phyloP scores from a whole-genome alignment of 2,329 filamentous ascomycete genomes.

The Zasmidium citrigriseum region DNA sequence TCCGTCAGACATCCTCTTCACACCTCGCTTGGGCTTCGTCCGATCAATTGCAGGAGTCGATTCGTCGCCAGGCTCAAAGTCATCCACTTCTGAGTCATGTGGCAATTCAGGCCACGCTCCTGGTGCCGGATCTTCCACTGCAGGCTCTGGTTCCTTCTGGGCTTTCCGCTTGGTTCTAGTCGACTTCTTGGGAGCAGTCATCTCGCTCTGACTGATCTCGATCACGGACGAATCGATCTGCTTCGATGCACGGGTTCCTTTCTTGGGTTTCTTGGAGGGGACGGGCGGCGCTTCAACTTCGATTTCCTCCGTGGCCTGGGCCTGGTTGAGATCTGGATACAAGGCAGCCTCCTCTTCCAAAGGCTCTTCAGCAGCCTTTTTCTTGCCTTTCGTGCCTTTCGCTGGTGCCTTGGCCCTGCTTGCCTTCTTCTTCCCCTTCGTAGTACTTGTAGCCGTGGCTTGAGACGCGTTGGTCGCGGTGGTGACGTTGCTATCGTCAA shows the following conservation, averaged over 20 bases:
- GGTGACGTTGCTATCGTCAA: slow-evolving; percentile 60
- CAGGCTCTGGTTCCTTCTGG: slow-evolving; percentile 28
- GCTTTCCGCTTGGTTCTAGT: slow-evolving; percentile 32
- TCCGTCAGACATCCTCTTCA: slow-evolving; percentile 43
- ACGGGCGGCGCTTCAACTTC: slow-evolving; percentile 13
- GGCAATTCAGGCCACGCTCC: slow-evolving; percentile 18
- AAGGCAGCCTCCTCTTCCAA: slow-evolving; percentile 6
- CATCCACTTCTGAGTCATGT: slow-evolving; percentile 34
- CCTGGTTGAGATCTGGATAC: slow-evolving; percentile 22
- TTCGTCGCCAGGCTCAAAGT: slow-evolving; percentile 26
- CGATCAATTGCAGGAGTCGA: slow-evolving; percentile 27
- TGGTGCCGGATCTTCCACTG: slow-evolving; percentile 17
- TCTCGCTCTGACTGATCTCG: slow-evolving; percentile 28
- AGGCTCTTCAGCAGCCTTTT: slow-evolving; percentile 21
- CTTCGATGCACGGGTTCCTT: slow-evolving; percentile 24
- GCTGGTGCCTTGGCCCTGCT: slow-evolving; percentile 45
- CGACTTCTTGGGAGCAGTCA: slow-evolving; percentile 29
- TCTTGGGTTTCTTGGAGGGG: slow-evolving; percentile 27
- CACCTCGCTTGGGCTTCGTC: slow-evolving; percentile 30
- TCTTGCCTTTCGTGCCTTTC: slow-evolving; percentile 45
- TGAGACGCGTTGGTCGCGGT: slow-evolving; percentile 43
- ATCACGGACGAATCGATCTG: slow-evolving; percentile 32
- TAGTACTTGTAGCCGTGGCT: slow-evolving; percentile 31
- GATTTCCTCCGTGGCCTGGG: not conserved
- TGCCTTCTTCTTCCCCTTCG: slow-evolving; percentile 35